These are phyloP conservation scores for Bromus sterilis DNA, from an alignment of 176 grass and related monocot genomes.

Conservation along the genomic window DNA sequence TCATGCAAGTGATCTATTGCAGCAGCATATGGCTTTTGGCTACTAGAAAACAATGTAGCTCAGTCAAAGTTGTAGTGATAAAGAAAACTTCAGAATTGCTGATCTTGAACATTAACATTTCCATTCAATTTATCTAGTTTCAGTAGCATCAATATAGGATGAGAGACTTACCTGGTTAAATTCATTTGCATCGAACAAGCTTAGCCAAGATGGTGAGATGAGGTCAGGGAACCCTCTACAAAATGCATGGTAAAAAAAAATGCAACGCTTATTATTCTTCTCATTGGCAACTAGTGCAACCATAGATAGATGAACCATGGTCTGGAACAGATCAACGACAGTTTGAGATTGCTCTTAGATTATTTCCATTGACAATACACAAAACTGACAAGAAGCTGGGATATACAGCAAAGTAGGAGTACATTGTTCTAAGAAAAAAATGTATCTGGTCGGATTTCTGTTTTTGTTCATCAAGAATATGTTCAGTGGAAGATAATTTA, in stretches of 20 bases:
- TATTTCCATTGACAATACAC: background rate
- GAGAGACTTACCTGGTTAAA: conserved; percentile 69
- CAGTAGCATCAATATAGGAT: background rate
- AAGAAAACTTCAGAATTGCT: background rate
- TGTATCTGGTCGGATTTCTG: background rate
- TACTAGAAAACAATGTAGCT: background rate
- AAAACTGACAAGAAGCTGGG: background rate
- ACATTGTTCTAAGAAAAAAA: background rate
- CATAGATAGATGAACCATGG: background rate
- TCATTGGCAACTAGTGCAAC: background rate
- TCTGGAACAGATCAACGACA: background rate
- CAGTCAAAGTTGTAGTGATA: background rate
- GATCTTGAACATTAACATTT: background rate
- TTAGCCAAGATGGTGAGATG: conserved; percentile 73
- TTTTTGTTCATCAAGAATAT: background rate
- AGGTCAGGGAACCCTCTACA: conserved; percentile 73
- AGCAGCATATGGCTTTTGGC: background rate
- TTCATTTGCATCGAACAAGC: conserved; percentile 91
- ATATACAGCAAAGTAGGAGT: background rate
- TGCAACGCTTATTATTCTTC: background rate
- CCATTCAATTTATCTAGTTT: background rate
- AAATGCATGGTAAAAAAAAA: conserved; percentile 44
- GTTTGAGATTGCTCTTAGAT: background rate
- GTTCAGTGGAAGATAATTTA: background rate
- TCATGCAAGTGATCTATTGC: background rate